Base-by-base conservation (phyloP, 2,329 filamentous ascomycete genomes). In the Cercospora sesami region DNA sequence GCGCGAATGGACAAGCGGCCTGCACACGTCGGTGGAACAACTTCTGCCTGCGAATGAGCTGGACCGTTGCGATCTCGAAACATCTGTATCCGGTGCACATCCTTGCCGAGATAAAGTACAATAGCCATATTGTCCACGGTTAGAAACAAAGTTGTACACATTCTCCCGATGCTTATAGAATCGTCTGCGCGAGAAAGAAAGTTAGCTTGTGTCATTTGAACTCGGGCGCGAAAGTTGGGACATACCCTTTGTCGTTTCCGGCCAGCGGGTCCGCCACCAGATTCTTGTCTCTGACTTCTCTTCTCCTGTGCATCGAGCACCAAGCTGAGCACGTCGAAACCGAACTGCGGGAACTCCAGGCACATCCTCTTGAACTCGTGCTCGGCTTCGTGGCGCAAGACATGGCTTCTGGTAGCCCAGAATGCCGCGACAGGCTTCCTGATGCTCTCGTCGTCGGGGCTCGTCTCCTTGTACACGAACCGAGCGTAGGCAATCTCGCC, bases 401-500 rank as follows among this genome's bases (percentile, higher is more conserved):
- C 89, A 81, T 95, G 93, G 68, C 87, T 90, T 69, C 91, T 86
- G 58, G 87, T 90, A 5, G 93, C 93, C 93, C 93, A 97, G 83
- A 96, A 96, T 64, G 90, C 90, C n/a, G 92, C 93, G 61, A 97
- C 89, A 1, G 93, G 93, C 71, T 88, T 91, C 73, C 93, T 89
- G 74, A 96, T 92, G 2, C 87, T 87, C 12, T 81, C 82, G 79
- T 96, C 92, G 69, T 91, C 87, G 60, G 84, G 80, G 64, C 81
- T 80, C 10, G 91, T 95, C 80, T 92, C 88, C 69, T 87, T 88
- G 83, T 97, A 97, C 33, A 96, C 91, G 81, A 93, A 97, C 78
- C 93, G 89, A 8, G 94, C 94, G 80, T 97, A 97, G 28, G 90
- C 88, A 76, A 97, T 94, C 83, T 97, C 94, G 79, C 93, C 94